These are phyloP conservation scores for Sporisorium iseilematis-ciliati DNA, from an alignment of 1,284 basidiomycete species.

Conservation along the genomic window DNA sequence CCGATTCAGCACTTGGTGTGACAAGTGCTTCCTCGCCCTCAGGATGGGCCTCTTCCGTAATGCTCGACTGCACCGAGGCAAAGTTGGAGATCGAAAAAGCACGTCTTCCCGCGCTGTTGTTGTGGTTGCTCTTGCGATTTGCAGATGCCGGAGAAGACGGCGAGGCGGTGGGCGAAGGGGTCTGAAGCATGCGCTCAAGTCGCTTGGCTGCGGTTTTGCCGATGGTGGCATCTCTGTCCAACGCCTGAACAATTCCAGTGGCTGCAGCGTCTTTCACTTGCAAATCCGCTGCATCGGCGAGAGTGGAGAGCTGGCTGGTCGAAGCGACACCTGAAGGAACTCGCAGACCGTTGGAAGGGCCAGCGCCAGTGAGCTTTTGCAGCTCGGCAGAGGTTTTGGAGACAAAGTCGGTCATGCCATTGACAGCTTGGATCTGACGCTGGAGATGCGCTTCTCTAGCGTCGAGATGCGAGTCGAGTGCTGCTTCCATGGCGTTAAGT, in stretches of 20 bases:
- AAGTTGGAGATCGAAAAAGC: conserved; percentile 45
- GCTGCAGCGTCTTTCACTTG: conserved; percentile 26
- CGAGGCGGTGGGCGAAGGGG: conserved; percentile 22
- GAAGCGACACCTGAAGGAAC: conserved; percentile 17
- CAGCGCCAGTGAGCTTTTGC: conserved; percentile 22
- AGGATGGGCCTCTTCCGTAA: conserved; percentile 27
- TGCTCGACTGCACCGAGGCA: conserved; percentile 30
- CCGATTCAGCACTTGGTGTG: not conserved
- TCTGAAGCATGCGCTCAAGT: conserved; percentile 53
- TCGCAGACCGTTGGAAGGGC: not conserved
- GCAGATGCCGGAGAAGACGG: conserved; percentile 17
- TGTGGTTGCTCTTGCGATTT: conserved; percentile 7
- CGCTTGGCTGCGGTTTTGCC: conserved; percentile 59
- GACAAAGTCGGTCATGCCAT: conserved; percentile 44
- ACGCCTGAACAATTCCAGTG: conserved; percentile 44
- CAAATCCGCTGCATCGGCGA: conserved; percentile 31
- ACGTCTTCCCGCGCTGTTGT: conserved; percentile 12
- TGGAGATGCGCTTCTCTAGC: conserved; percentile 32
- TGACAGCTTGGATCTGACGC: conserved; percentile 42
- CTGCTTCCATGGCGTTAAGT: conserved; percentile 41
- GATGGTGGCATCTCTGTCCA: conserved; percentile 55
- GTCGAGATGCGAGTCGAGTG: conserved; percentile 41
- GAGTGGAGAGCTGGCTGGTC: conserved; percentile 14
- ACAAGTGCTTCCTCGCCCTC: not conserved
- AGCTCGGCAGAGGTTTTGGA: conserved; percentile 35